Base-by-base conservation (phyloP, 2,329 filamentous ascomycete species). In the Alternaria metachromatica region DNA sequence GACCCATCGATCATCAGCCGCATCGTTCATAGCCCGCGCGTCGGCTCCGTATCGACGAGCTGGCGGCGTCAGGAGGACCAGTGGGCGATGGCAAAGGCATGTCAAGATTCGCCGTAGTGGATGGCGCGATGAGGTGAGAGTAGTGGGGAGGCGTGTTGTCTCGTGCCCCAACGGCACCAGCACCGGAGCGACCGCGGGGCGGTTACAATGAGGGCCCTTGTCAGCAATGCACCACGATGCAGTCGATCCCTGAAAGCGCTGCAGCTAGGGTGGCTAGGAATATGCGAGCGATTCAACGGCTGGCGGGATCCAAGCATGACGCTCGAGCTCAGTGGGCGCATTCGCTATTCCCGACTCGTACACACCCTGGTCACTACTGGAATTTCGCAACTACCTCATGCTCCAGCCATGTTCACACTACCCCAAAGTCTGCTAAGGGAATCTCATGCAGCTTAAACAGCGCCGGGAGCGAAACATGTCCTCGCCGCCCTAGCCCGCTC, bases 351-450 rank as follows among this genome's bases (percentile, higher is more conserved):
- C 72, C 68, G 67, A 76, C 72, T 43, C 56, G 70, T 60, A 58
- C 65, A 62, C 69, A 71, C 69, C 74, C 77, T 72, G 66, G 72
- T 72, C 66, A 65, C 67, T 70, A 69, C 64, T 73, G 64, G 72
- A 78, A 68, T 75, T 78, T 79, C 75, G 70, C 72, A 73, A 78
- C 75, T 76, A 80, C 72, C 76, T 78, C 76, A 78, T 78, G 73
- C 75, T 80, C 74, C 75, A 78, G 76, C 75, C 76, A 76, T 75
- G 72, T 76, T 76, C 73, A 77, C 72, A 76, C 74, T 79, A 79
- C 78, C 76, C 78, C 77, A 79, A 79, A 75, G 70, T 77, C 76
- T 80, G 76, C 77, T 79, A 78, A 80, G 69, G 73, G 70, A 72
- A 69, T 72, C 70, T 76, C 75, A 76, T 80, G 78, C 77, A 79